Conservation (phyloP, 2,329 filamentous ascomycete genomes). For the Aspergillus sp. region DNA sequence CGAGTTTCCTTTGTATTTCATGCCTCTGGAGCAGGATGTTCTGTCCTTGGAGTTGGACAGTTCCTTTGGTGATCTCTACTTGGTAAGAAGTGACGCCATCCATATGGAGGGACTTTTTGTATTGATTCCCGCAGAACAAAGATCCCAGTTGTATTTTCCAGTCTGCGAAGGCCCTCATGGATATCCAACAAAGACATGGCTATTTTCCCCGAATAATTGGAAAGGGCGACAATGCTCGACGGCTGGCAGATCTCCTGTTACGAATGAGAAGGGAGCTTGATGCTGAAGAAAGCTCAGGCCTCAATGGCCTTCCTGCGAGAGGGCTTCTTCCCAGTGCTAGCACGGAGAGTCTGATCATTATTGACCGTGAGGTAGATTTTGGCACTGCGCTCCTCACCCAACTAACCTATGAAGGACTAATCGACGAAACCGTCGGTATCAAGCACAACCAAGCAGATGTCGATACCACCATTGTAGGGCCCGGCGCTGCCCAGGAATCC, state of each 20-base stretch:
- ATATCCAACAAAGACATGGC: constrained; percentile 82
- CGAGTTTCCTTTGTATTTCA: constrained; percentile 82
- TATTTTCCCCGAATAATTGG: constrained; percentile 91
- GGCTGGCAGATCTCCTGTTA: constrained; percentile 75
- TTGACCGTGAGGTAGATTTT: constrained; percentile 92
- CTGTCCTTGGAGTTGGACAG: constrained; percentile 85
- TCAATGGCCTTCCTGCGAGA: constrained; percentile 47
- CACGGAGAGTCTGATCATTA: constrained; percentile 85
- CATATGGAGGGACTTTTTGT: background rate
- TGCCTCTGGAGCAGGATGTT: constrained; percentile 84
- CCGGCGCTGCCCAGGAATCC: constrained; percentile 53
- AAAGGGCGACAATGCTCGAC: constrained; percentile 90
- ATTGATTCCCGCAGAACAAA: constrained; percentile 52
- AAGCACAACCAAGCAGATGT: constrained; percentile 89
- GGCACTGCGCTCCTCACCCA: constrained; percentile 89
- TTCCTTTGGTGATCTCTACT: constrained; percentile 78
- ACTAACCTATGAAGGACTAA: constrained; percentile 89
- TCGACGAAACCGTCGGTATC: constrained; percentile 90
- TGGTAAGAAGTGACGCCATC: constrained; percentile 43
- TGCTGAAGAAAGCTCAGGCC: constrained; percentile 63
- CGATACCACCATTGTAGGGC: constrained; percentile 80
- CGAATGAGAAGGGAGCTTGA: constrained; percentile 90
- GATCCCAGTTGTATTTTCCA: constrained; percentile 88
- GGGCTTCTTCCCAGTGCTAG: constrained; percentile 77
- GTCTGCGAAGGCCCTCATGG: constrained; percentile 87